phyloP scores from a whole-genome alignment of 257 asterid species.

The Solanum phureja region DNA sequence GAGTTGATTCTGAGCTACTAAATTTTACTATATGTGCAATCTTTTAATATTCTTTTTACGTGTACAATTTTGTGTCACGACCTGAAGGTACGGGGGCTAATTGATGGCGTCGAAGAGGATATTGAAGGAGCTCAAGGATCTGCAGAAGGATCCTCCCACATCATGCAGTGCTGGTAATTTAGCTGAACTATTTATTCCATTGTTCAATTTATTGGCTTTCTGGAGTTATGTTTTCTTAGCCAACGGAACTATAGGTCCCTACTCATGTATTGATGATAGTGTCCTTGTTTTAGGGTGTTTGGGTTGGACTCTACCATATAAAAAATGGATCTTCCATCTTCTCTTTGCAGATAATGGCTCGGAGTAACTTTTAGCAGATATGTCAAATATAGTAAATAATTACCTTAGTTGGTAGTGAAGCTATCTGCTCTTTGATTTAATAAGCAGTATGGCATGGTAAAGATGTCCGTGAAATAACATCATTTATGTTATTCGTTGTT shows the following conservation, averaged over 20 bases:
- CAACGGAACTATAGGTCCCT: background rate
- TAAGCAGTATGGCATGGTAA: background rate
- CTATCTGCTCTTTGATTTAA: background rate
- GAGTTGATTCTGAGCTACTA: background rate
- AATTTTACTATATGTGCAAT: background rate
- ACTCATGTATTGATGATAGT: background rate
- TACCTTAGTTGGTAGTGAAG: background rate
- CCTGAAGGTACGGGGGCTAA: background rate
- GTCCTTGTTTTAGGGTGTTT: background rate
- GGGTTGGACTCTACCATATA: background rate
- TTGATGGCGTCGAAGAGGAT: constrained; percentile 5
- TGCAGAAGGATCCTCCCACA: constrained; percentile 2
- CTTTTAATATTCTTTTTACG: background rate
- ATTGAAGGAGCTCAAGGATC: constrained; percentile 5
- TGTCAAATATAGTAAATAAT: background rate
- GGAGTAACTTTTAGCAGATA: background rate
- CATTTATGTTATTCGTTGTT: background rate
- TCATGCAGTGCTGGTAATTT: constrained; percentile 1
- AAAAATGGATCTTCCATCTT: background rate
- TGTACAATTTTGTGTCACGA: background rate
- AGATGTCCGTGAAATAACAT: background rate
- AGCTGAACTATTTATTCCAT: background rate
- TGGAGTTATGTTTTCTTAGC: background rate
- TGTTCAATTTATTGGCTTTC: background rate
- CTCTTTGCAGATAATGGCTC: background rate